Conservation (phyloP, 139 green algal genomes). For the Parachlorella kessleri region DNA sequence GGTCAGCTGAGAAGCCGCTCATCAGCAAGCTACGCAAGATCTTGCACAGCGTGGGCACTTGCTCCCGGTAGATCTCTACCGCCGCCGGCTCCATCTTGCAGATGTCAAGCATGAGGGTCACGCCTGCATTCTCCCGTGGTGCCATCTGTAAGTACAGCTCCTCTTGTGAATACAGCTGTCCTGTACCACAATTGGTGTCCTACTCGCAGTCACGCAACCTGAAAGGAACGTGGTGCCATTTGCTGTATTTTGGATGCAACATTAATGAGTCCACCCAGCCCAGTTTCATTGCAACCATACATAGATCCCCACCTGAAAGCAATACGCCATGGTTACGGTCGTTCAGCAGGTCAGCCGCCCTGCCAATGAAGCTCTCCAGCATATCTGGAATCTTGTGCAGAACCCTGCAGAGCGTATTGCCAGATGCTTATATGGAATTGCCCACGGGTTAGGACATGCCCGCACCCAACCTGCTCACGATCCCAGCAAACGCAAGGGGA, state of each 20-base stretch:
- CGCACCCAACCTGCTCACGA: no score
- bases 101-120: conserved; percentile 86
- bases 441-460: no score
- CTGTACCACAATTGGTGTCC: no score
- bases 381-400: conserved; percentile 94
- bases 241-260: no score
- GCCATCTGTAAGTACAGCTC: no score
- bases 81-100: conserved; percentile 43
- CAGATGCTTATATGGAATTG: no score
- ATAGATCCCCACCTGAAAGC: conserved; percentile 53
- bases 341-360: conserved; percentile 73
- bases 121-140: conserved; percentile 46
- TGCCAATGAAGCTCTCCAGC: conserved; percentile 84
- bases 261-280: no score
- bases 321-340: conserved; percentile 93
- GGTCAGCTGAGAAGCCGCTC: conserved; percentile 75
- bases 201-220: no score
- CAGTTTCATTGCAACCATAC: no score
- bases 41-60: conserved; percentile 74
- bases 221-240: no score
- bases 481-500: no score
- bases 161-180: no score
- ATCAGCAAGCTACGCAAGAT: conserved; percentile 70
- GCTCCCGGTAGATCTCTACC: conserved; percentile 11
- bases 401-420: conserved; percentile 64